Evolutionary conservation across 257 asterid species (phyloP).

Genomic region (Nicotiana knightiana): DNA sequence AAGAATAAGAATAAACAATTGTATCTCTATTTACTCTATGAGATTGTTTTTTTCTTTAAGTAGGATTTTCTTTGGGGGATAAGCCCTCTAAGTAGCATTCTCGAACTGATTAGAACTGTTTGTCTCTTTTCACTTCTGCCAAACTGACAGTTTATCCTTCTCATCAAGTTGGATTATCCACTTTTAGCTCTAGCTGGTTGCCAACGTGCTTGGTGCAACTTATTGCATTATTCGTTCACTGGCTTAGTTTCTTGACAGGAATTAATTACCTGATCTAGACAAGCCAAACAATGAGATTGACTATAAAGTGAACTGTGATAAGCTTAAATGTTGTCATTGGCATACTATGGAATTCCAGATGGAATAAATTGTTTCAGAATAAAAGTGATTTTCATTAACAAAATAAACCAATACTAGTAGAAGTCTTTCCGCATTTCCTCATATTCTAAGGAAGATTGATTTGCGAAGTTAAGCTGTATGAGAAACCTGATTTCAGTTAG

Average conservation of each 20-base stretch:
- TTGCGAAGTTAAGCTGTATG: background rate
- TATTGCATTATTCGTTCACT: background rate
- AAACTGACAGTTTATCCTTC: background rate
- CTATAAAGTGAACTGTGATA: background rate
- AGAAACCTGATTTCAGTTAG: slow-evolving; percentile 39
- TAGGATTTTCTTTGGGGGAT: too few species aligned
- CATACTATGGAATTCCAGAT: background rate
- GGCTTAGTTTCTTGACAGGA: background rate
- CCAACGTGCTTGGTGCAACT: background rate
- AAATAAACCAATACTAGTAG: background rate
- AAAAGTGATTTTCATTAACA: background rate
- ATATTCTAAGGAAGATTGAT: background rate
- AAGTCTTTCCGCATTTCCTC: background rate
- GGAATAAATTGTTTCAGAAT: background rate
- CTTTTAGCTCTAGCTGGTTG: background rate
- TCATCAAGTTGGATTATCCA: background rate
- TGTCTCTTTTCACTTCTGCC: background rate
- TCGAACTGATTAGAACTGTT: too few species aligned
- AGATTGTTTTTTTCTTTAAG: too few species aligned
- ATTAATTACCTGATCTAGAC: background rate
- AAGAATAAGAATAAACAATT: background rate
- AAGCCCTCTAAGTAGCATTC: too few species aligned
- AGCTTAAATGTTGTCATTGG: background rate
- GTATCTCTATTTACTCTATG: background rate
- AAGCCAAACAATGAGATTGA: background rate